Conservation (phyloP, 805 yeast species). For the Ogataea henricii region DNA sequence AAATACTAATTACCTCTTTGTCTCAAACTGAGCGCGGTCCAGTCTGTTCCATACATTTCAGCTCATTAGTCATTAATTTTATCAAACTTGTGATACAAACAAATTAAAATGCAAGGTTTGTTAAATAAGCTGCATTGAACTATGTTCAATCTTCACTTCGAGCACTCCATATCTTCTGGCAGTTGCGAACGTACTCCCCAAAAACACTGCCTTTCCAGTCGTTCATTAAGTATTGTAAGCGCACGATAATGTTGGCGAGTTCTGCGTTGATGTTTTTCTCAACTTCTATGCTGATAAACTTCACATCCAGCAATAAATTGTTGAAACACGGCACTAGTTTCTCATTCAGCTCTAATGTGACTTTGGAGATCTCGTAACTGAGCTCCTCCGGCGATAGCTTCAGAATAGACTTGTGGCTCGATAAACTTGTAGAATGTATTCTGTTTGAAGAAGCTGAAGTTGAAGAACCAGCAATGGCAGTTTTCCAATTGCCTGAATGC, state of each 20-base stretch:
- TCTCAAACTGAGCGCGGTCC: too few species aligned
- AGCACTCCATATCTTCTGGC: slow-evolving; percentile 29
- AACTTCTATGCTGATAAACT: slow-evolving; percentile 45
- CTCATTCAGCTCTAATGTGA: slow-evolving; percentile 32
- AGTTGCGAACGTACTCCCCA: slow-evolving; percentile 26
- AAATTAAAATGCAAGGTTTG: background rate
- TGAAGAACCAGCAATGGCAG: slow-evolving; percentile 25
- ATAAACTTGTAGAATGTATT: slow-evolving; percentile 8
- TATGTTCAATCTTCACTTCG: background rate
- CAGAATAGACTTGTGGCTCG: slow-evolving; percentile 20
- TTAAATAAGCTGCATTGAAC: background rate
- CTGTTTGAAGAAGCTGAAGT: slow-evolving; percentile 18
- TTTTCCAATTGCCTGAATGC: slow-evolving; percentile 22
- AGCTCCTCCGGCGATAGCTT: slow-evolving; percentile 25
- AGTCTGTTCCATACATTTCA: too few species aligned
- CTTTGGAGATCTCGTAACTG: slow-evolving; percentile 22
- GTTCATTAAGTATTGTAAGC: slow-evolving; percentile 19
- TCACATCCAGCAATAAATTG: slow-evolving; percentile 45
- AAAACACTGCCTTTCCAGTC: slow-evolving; percentile 31
- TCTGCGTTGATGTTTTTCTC: slow-evolving; percentile 38
- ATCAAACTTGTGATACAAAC: background rate
- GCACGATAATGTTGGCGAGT: slow-evolving; percentile 15
- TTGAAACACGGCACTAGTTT: slow-evolving; percentile 52
- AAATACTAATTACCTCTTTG: too few species aligned
- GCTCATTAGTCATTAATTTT: background rate